Evolutionary conservation across 345 rosid genomes (phyloP).

Genomic region (Triadica sebifera): DNA sequence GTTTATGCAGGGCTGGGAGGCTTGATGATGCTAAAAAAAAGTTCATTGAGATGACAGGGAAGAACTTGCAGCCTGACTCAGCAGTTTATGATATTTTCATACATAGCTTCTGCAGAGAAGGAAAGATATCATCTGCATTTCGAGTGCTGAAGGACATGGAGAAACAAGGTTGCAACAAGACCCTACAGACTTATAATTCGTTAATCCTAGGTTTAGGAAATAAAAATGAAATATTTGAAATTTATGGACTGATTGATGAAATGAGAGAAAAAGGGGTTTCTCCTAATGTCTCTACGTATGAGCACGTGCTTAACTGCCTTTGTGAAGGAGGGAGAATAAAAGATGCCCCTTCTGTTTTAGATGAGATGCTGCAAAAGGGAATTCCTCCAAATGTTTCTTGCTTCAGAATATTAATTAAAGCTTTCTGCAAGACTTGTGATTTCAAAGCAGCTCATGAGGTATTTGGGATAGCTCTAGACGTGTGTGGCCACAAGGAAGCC

Average conservation of each 20-base stretch:
- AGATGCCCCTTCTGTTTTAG: constrained; percentile 70
- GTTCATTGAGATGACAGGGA: constrained; percentile 74
- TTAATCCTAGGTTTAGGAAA: constrained; percentile 77
- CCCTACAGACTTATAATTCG: constrained; percentile 80
- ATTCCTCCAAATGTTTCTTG: constrained; percentile 65
- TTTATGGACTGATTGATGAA: constrained; percentile 88
- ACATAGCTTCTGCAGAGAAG: constrained; percentile 74
- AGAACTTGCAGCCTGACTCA: constrained; percentile 76
- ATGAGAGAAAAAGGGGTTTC: constrained; percentile 85
- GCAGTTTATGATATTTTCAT: constrained; percentile 67
- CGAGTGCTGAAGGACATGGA: constrained; percentile 98
- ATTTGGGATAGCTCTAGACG: constrained; percentile 70
- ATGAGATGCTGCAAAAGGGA: constrained; percentile 84
- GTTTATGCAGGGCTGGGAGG: constrained; percentile 78
- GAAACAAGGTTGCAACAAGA: constrained; percentile 76
- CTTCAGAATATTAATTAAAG: constrained; percentile 66
- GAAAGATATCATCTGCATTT: constrained; percentile 88
- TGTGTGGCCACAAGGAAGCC: constrained; percentile 80
- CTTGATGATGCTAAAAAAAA: constrained; percentile 74
- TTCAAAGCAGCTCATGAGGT: constrained; percentile 63
- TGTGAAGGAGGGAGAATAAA: constrained; percentile 75
- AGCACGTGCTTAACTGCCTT: constrained; percentile 66
- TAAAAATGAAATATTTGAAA: constrained; percentile 79
- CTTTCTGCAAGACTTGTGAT: constrained; percentile 68
- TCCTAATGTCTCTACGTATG: constrained; percentile 78